Conservation (phyloP, 306 rosid species). For the Quercus wislizeni region DNA sequence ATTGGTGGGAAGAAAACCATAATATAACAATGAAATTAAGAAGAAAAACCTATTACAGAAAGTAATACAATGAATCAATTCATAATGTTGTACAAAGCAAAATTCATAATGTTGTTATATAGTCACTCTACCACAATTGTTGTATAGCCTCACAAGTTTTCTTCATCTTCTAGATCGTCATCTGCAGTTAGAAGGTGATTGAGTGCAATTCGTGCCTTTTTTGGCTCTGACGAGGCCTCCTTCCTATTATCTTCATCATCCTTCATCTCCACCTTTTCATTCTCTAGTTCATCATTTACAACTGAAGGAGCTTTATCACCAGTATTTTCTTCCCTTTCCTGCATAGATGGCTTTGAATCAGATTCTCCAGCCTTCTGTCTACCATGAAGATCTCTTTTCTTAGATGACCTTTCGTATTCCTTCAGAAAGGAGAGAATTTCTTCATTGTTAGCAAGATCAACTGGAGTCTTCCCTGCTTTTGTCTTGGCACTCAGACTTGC, state of each 20-base stretch:
- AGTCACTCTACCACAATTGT: conserved; percentile 2
- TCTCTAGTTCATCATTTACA: conserved; percentile 32
- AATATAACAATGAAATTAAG: not conserved
- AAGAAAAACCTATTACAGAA: not conserved
- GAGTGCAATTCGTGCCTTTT: conserved; percentile 53
- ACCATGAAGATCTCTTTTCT: conserved; percentile 41
- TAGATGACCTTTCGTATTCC: conserved; percentile 40
- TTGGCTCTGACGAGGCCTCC: conserved; percentile 45
- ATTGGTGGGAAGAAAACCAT: not conserved
- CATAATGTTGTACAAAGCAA: not conserved
- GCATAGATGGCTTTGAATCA: conserved; percentile 35
- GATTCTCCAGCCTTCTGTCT: conserved; percentile 42
- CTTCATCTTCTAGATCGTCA: conserved; percentile 61
- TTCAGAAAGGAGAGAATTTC: conserved; percentile 62
- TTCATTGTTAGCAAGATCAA: conserved; percentile 67
- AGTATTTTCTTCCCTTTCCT: conserved; percentile 34
- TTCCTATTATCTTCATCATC: conserved; percentile 32
- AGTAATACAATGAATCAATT: not conserved
- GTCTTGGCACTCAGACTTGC: conserved; percentile 59
- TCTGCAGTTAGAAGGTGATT: conserved; percentile 73
- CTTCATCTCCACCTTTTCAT: conserved; percentile 62
- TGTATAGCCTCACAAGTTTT: conserved; percentile 18
- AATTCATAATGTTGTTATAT: not conserved
- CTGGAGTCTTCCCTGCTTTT: conserved; percentile 73
- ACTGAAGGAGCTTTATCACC: conserved; percentile 30